Evolutionary conservation across 305 asterid species (phyloP), one percentile per base, ranked within the genome.

Genomic region (Rubia tinctorum): DNA sequence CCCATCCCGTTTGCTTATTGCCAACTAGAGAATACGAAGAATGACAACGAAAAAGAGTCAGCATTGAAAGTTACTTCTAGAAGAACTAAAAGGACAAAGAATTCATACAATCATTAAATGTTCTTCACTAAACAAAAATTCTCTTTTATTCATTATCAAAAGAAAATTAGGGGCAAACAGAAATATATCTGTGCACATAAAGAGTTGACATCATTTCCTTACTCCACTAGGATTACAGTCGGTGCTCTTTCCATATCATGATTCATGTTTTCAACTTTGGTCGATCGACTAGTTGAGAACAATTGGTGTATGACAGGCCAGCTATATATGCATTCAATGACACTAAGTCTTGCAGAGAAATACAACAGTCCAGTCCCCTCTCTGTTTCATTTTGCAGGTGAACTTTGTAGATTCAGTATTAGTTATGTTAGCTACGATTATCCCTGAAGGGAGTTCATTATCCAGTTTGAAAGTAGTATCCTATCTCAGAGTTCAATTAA

Each of bases 1-100:
- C 65, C 82, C 89, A 40, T 82, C 88, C 79, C 81, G 86, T 89
- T 90, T 90, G 84, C 88, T 86, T 75, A 85, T 82, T 78, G 93
- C 90, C 81, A 92, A 81, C 99, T 94, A 59, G 72, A 78, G 65
- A 59, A 58, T 45, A 59, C 45, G n/a, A 73, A 40, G 5, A 76
- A 76, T 10, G 45, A 65, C 13, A 67, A 72, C 8, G 66, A 20
- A 63, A 42, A 60, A 34, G 49, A 9, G 63, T 65, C 12, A 65
- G 66, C 42, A 8, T n/a, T n/a, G 22, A 43, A 59, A 68, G 53
- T 13, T 15, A 61, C 61, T 42, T 75, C 2, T 34, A 69, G 22
- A 12, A 18, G 64, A 69, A 0, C 44, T 42, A 45, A 43, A 68
- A 13, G 14, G 10, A 17, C 11, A 17, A 18, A 6, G 60, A 53